Base-by-base conservation (phyloP, 805 yeast genomes). In the Starmerella geochares region DNA sequence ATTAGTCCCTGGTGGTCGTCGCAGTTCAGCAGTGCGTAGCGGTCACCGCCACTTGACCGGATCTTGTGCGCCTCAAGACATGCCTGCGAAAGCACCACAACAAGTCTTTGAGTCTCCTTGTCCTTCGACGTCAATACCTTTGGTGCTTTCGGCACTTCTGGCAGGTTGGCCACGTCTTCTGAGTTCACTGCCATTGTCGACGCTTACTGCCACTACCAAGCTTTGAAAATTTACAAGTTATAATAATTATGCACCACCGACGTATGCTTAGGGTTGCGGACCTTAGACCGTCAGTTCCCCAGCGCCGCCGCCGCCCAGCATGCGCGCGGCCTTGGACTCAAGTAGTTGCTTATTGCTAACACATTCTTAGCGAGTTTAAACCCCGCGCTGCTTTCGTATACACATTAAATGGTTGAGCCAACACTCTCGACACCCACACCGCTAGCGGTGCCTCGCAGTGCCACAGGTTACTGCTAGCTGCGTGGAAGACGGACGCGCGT, bases 1-100 rank as follows among this genome's bases (percentile, higher is more conserved):
- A 92, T 72, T 47, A 90, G 72, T 14, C 96, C 96, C 70, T 92
- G 98, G 66, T 92, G 98, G 65, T 92, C 98, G 67, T 92, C 98
- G 73, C 98, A 92, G 71, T 92, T 92, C 62, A 92, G 74, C 53
- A 92, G 70, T 0, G 95, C 96, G 63, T 82, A 92, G 66, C 92
- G 86, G 64, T 92, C 97, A 46, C 90, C 94, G 14, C 86, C 85
- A 2, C 86, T 75, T 42, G 86, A 81, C 9, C 60, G 57, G 65
- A 90, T 80, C 66, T 86, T 88, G 66, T 88, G 94, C 6, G 97
- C 88, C 63, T 92, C 98, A 51, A 92, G 72, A 60, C 96, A 88
- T 14, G 98, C 98, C 62, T 87, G 94, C 14, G 96, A 80, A 40
- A 92, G 74, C n/a, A 92, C 98, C 19, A 92, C 98, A 51, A 92